Evolutionary conservation across 2,329 filamentous ascomycete species (phyloP), one percentile per base, ranked within the genome.

Genomic region (Tolypocladium nubicola): DNA sequence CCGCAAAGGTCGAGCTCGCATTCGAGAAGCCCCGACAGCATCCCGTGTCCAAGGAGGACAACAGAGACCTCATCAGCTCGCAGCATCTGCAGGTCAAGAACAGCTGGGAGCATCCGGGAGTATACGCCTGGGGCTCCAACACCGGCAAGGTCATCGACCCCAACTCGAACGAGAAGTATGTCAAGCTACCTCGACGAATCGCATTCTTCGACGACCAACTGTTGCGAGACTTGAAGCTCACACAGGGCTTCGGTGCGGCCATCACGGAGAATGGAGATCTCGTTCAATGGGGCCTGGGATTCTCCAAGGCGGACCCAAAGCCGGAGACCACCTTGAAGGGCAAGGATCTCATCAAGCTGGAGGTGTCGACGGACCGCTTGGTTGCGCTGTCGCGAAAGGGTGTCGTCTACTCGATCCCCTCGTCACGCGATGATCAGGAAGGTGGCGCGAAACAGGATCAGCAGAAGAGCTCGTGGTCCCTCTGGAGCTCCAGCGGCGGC

Each of bases 41-140:
- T 60, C 76, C 79, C 30, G 70, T 74, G 1, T 85, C 84, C 8
- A 84, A 84, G 62, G 89, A 92, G 70, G 86, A 90, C 61, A 86
- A 86, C 61, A 75, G 88, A 58, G 88, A 91, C 57, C 73, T 88
- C 58, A 84, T 96, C 64, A 93, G 88, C 67, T 89, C 88, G 13
- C 90, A 96, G 69, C 90, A 96, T 73, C 75, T 90, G 7, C 93
- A 97, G 74, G 88, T 96, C 58, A 90, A 89, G 74, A 84, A 83
- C 67, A 95, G 89, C 71, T 85, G 81, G 79, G 83, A 84, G 71
- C 86, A 89, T 59, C 93, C 94, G 0, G 94, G 92, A 2, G 88
- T 97, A 0, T 97, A 96, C 72, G 85, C 88, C 6, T 99, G 94
- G 93, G 94, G 94, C 0, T 90, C 88, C 21, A 99, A 99, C 66